Conservation (phyloP, 2,329 filamentous ascomycete species). For the Lachnellula arida region DNA sequence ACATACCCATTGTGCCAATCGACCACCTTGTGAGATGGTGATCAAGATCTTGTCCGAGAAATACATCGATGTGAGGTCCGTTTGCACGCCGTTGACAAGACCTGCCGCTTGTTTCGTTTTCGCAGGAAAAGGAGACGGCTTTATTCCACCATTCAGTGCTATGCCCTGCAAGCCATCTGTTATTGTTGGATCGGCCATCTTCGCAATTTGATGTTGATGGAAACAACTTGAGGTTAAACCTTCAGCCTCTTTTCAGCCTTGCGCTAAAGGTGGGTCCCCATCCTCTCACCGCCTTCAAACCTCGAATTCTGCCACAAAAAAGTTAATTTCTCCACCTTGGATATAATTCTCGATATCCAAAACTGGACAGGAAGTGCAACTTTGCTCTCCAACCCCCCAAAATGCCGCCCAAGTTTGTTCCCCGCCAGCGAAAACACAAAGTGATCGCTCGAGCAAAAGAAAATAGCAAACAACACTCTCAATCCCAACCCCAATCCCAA, state of each 20-base stretch:
- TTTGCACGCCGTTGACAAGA: conserved; percentile 61
- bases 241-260: conserved; percentile 15
- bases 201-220: conserved; percentile 1
- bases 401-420: conserved; percentile 47
- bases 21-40: conserved; percentile 80
- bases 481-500: conserved; percentile 15
- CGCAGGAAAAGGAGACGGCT: conserved; percentile 26
- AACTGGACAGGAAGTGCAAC: neutral
- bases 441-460: conserved; percentile 59
- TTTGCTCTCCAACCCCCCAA: neutral
- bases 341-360: too few species aligned
- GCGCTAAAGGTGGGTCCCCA: conserved; percentile 4
- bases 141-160: conserved; percentile 10
- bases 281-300: conserved; percentile 4
- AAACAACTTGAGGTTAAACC: neutral
- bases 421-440: conserved; percentile 63
- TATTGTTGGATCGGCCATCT: conserved; percentile 16
- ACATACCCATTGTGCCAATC: conserved; percentile 84
- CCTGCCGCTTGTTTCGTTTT: conserved; percentile 43
- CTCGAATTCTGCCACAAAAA: neutral
- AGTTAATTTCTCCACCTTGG: too few species aligned
- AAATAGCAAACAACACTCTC: conserved; percentile 33
- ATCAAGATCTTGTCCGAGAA: conserved; percentile 91
- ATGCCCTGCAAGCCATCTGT: conserved; percentile 12
- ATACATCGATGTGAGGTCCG: conserved; percentile 65